A percentile compares a stretch with the other conserved stretches of the same genome.
Evolutionary conservation across 345 rosid species (phyloP).

Genomic region (Balakata baccata): DNA sequence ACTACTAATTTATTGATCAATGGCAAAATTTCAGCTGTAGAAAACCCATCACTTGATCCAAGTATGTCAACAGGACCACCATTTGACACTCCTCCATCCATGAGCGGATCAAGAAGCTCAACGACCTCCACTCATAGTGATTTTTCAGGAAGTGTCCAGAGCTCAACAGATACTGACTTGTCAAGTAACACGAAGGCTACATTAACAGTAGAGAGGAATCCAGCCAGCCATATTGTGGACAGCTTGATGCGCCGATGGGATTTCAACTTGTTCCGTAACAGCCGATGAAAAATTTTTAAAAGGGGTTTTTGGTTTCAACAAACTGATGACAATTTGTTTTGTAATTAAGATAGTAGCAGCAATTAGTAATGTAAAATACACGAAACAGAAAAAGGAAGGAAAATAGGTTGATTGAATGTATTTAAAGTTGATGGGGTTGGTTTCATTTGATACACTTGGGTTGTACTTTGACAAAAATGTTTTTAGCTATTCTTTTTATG

Average conservation of each 20-base stretch:
- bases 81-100: conserved; percentile 24
- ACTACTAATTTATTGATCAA: conserved; percentile 27
- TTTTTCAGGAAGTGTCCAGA: conserved; percentile 31
- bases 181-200: conserved; percentile 76
- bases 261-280: conserved; percentile 65
- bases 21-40: conserved; percentile 24
- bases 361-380: conserved; percentile 31
- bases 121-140: conserved; percentile 30
- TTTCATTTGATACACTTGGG: background rate
- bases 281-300: conserved; percentile 26
- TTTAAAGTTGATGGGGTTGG: conserved; percentile 9
- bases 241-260: conserved; percentile 89
- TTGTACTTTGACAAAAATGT: background rate
- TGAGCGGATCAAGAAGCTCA: conserved; percentile 30
- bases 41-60: conserved; percentile 29
- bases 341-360: conserved; percentile 44
- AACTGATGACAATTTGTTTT: conserved; percentile 29
- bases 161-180: conserved; percentile 50
- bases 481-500: conserved; percentile 13
- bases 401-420: conserved; percentile 25
- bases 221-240: conserved; percentile 64
- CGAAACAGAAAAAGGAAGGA: conserved; percentile 11
- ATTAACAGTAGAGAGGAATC: conserved; percentile 59
- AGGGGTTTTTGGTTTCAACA: conserved; percentile 2
- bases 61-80: conserved; percentile 19